Conservation (phyloP, 441 rosid genomes). For the Mallotus repandus region DNA sequence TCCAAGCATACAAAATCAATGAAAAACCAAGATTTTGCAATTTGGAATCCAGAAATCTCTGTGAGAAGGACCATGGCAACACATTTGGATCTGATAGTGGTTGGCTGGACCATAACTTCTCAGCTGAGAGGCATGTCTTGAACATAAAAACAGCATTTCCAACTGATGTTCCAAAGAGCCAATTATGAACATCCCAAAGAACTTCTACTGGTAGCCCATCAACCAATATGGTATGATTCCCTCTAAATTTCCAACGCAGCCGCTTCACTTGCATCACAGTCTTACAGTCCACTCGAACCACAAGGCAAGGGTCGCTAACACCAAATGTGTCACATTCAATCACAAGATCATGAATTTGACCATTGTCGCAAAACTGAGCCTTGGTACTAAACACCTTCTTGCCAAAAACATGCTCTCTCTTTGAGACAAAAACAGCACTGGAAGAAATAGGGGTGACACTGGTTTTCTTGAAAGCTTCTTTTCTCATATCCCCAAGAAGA, state of each 20-base stretch:
- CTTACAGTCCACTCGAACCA: slow-evolving; percentile 69
- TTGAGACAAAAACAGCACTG: slow-evolving; percentile 44
- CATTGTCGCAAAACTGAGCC: slow-evolving; percentile 53
- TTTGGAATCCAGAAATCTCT: slow-evolving; percentile 58
- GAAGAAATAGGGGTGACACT: slow-evolving; percentile 38
- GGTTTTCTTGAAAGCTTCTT: slow-evolving; percentile 73
- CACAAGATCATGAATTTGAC: slow-evolving; percentile 54
- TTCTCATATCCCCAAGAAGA: slow-evolving; percentile 81
- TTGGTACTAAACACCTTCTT: slow-evolving; percentile 52
- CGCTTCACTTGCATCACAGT: slow-evolving; percentile 67
- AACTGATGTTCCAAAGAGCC: slow-evolving; percentile 64
- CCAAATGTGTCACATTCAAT: slow-evolving; percentile 64
- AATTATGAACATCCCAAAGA: slow-evolving; percentile 83
- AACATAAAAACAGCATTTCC: slow-evolving; percentile 87
- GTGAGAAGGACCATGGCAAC: slow-evolving; percentile 59
- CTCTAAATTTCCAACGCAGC: slow-evolving; percentile 81
- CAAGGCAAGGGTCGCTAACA: slow-evolving; percentile 53
- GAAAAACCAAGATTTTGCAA: slow-evolving; percentile 68
- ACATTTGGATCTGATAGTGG: slow-evolving; percentile 46
- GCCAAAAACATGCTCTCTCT: slow-evolving; percentile 64
- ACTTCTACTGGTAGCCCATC: slow-evolving; percentile 70
- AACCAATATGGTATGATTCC: slow-evolving; percentile 68
- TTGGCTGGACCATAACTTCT: slow-evolving; percentile 61
- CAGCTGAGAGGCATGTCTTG: slow-evolving; percentile 64
- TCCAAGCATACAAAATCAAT: slow-evolving; percentile 78